Base-by-base conservation (phyloP, 768 basidiomycete species). In the Amanita rubescens region DNA sequence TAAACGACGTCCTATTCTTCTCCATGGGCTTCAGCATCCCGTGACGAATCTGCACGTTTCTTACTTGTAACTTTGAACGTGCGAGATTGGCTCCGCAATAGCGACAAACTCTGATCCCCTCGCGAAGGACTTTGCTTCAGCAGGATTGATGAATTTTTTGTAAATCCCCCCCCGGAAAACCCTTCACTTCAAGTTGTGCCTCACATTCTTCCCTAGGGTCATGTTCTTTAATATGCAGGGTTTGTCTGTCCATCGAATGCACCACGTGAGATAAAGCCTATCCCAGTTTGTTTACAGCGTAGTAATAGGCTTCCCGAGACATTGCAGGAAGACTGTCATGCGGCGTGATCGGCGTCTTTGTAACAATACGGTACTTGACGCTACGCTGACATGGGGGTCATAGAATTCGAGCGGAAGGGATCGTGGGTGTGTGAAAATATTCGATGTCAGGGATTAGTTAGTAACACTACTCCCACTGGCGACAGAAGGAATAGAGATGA, bases 221-320 rank as follows among this genome's bases (percentile, higher is more conserved):
- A 20, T 17, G 14, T 46, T 30, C 27, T 30, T 30, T 8, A 30
- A 30, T 30, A 30, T 30, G 8, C 27, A 30, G 43, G 11, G 33
- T 20, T 44, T 50, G 52, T n/a, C 12, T 11, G 15, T 25, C 11
- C 30, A 46, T 24, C 17, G 15, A 30, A 50, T 73, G 59, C 61
- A 87, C 92, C 93, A 95, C 24, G 81, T 77, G 2, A 56, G 54
- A 64, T 84, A 94, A 3, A n/a, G n/a, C n/a, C n/a, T n/a, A 94
- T 70, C 0, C 92, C 92, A 0, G 83, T 75, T 10, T 61, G 33
- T 71, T 73, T 7, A 95, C 90, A 22, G 89, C 87, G 63, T 91
- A 93, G 64, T 77, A 90, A 3, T 64, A 71, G n/a, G 58, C 69
- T 63, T 78, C 80, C n/a, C n/a, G n/a, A 10, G 61, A 44, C 54